Base-by-base conservation (phyloP, 768 basidiomycete species). In the Dentipellis fragilis region DNA sequence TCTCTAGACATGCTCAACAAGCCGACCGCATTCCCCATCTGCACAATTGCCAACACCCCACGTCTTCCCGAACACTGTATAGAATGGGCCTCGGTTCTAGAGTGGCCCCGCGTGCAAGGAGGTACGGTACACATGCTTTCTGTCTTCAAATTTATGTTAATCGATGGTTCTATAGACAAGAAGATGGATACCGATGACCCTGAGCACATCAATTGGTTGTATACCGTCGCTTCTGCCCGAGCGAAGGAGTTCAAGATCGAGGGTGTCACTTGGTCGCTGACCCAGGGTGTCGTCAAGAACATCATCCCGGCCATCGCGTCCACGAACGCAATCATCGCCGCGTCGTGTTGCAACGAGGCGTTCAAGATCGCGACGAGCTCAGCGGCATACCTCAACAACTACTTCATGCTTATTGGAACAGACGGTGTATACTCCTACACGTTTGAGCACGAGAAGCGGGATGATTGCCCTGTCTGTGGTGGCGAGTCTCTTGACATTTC, bases 271-370 rank as follows among this genome's bases (percentile, higher is more conserved):
- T 99, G 95, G 93, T 86, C 89, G 1, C 73, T 94, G 38, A 98
- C 96, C 0, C 96, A 99, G 68, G 96, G 96, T 45, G 96, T 99
- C 52, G 96, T 99, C 48, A 99, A 99, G 79, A 96, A 96, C 64
- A 96, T 99, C 71, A 98, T 99, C 59, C 95, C 96, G 19, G 95
- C 96, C 46, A 98, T 99, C 62, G 96, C 96, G 1, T 94, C 91
- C 0, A 99, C 96, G 14, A 99, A 99, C 65, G 96, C 96, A 37
- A 94, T 98, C 67, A 93, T 99, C 57, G 90, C 96, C 49, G 95
- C 95, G 39, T 89, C 94, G 2, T 98, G 95, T 72, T 98, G 95
- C 66, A 98, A 96, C 64, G 96, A 99, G 71, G 96, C 96, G 14
- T 95, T 99, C 77, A 99, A 99, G 72, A 92, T 99, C 57, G 94